Evolutionary conservation across 345 rosid genomes (phyloP).

Genomic region (Eucalyptus regnans): DNA sequence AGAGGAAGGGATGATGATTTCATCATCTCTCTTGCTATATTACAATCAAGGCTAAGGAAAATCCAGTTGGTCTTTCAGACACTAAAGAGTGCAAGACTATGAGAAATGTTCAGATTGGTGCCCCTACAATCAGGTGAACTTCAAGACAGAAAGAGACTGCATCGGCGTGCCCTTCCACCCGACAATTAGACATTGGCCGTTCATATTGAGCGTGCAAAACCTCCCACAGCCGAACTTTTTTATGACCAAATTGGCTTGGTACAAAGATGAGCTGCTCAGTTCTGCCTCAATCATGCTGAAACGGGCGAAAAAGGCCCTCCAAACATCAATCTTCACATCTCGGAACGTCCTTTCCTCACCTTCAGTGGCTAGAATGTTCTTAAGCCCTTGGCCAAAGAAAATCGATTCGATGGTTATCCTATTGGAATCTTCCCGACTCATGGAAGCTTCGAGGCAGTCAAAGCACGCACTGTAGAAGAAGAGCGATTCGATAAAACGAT

Average conservation of each 20-base stretch:
- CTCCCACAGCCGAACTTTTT: slow-evolving; percentile 9
- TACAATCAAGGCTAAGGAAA: background rate
- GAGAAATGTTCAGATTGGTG: background rate
- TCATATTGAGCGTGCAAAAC: slow-evolving; percentile 15
- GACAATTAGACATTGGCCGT: slow-evolving; percentile 18
- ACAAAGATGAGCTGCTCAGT: slow-evolving; percentile 19
- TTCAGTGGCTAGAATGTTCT: slow-evolving; percentile 19
- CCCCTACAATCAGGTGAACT: background rate
- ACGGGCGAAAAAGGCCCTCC: slow-evolving; percentile 28
- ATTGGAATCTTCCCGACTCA: slow-evolving; percentile 4
- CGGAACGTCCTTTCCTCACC: slow-evolving; percentile 24
- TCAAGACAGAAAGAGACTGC: slow-evolving; percentile 34
- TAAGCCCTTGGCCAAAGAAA: slow-evolving; percentile 12
- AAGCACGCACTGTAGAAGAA: slow-evolving; percentile 25
- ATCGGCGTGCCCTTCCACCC: slow-evolving; percentile 48
- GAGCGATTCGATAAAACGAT: slow-evolving; percentile 30
- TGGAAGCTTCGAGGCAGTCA: slow-evolving; percentile 22
- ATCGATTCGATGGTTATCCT: slow-evolving; percentile 8
- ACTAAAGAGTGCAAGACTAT: background rate
- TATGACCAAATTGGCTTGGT: slow-evolving; percentile 19
- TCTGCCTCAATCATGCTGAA: slow-evolving; percentile 28
- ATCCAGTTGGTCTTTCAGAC: background rate
- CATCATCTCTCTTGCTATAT: background rate
- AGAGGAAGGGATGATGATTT: background rate
- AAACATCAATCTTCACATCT: slow-evolving; percentile 28